Evolutionary conservation across 2,329 filamentous ascomycete genomes (phyloP).

Genomic region (Aspergillus pseudoglaucus): DNA sequence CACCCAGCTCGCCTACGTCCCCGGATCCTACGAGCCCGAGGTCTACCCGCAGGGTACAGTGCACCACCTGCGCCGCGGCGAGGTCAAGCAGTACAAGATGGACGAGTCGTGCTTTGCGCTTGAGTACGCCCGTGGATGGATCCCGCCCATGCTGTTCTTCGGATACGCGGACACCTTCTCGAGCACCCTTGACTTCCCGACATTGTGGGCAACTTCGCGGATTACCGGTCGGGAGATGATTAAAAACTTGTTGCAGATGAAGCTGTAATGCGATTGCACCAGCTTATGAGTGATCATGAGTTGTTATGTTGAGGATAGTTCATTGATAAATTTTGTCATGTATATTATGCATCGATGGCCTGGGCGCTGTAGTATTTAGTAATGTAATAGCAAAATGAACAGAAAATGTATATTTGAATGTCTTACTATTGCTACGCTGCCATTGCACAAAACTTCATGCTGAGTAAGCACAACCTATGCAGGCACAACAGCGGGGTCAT

Average conservation of each 20-base stretch:
- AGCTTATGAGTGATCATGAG: background rate
- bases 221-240: conserved; percentile 74
- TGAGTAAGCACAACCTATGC: conserved; percentile 4
- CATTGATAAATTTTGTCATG: conserved; percentile 1
- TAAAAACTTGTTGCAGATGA: conserved; percentile 61
- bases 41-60: conserved; percentile 33
- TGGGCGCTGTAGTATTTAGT: background rate
- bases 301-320: no score
- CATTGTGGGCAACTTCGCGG: conserved; percentile 69
- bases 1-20: conserved; percentile 33
- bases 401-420: background rate
- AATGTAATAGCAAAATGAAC: background rate
- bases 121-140: conserved; percentile 60
- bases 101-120: conserved; percentile 32
- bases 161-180: conserved; percentile 75
- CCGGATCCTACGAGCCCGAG: conserved; percentile 33
- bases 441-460: conserved; percentile 6
- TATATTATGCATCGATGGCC: conserved; percentile 2
- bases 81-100: conserved; percentile 65
- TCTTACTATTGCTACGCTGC: no score
- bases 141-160: conserved; percentile 87
- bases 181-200: conserved; percentile 79
- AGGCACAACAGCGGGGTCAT: conserved; percentile 8
- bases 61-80: conserved; percentile 49
- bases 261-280: conserved; percentile 49